phyloP scores from a whole-genome alignment of 371 early-diverging fungal genomes.

The Mucor irregularis region DNA sequence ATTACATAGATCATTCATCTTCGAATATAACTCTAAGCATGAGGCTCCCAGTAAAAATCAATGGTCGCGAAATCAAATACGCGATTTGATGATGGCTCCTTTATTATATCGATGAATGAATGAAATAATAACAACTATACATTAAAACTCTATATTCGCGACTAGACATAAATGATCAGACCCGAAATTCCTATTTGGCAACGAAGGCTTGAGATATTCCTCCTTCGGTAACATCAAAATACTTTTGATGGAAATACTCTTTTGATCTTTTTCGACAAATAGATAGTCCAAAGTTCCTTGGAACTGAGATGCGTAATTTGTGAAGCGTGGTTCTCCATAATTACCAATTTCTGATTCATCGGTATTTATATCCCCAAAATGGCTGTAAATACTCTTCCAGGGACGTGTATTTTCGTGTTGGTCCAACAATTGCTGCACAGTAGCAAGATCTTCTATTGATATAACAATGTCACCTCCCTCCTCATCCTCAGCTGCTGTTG shows the following conservation, averaged over 20 bases:
- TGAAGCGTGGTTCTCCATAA: slow-evolving; percentile 54
- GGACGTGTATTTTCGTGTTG: slow-evolving; percentile 26
- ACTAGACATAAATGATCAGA: slow-evolving; percentile 60
- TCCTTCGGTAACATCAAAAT: slow-evolving; percentile 30
- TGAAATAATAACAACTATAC: too few species aligned
- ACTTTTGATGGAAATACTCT: slow-evolving; percentile 27
- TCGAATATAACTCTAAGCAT: too few species aligned
- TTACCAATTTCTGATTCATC: slow-evolving; percentile 5
- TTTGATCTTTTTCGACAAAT: slow-evolving; percentile 24
- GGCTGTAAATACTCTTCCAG: slow-evolving; percentile 40
- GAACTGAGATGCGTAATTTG: slow-evolving; percentile 53
- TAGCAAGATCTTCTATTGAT: neutral
- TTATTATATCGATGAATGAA: too few species aligned
- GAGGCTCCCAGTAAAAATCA: too few species aligned
- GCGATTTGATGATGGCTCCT: too few species aligned
- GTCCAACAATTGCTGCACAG: slow-evolving; percentile 19
- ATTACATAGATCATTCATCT: too few species aligned
- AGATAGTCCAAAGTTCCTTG: slow-evolving; percentile 60
- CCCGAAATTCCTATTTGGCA: slow-evolving; percentile 60
- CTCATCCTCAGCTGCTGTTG: slow-evolving; percentile 7
- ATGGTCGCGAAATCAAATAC: too few species aligned
- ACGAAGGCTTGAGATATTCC: slow-evolving; percentile 41
- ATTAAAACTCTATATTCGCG: slow-evolving; percentile 28
- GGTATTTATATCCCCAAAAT: slow-evolving; percentile 18
- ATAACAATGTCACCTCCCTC: neutral